Base-by-base conservation (phyloP, 208 protist genomes). In the Trypanosoma brucei region DNA sequence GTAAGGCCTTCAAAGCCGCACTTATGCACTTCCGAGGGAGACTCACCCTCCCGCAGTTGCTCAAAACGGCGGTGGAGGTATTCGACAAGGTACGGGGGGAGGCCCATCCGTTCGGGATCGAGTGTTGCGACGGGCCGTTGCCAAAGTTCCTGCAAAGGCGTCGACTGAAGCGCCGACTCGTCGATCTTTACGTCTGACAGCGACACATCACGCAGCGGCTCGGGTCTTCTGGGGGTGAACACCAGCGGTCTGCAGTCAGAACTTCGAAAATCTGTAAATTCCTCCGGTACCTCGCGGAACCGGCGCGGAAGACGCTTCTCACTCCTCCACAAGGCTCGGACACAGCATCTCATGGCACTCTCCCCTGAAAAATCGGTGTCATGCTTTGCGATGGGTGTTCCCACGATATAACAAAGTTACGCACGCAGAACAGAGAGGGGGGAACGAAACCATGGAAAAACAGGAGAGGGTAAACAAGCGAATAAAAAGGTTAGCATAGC, bases 251-350 rank as follows among this genome's bases (percentile, higher is more conserved):
- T 70, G 39, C 63, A 73, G 62, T 88, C 81, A 1, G 79, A 76
- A 11, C 74, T 80, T 31, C 84, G 80, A 22, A 84, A 60, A 36
- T 88, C 88, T 0, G 85, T 94, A 64, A 94, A 94, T 45, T 94
- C 85, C 13, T 94, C 85, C 0, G 84, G 83, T 7, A 84, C 75
- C 14, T 91, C 78, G 31, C 88, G 84, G 53, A 91, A 92, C 14
- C 88, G 88, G 8, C 62, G 80, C 1, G 88, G 88, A 38, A 91
- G 73, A 5, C 81, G 72, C 65, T 79, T 78, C 48, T 92, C 83
- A 11, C 71, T 62, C 9, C 84, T 80, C 86, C 88, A 94, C 2
- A 77, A 59, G 22, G 68, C 60, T 58, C 38, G 6, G 0, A 63
- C 14, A 34, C 58, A 69, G 5, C 53, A 70, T 71, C 74, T 44